Percentiles rank a stretch among this genome's conserved stretches.
Evolutionary conservation across 768 basidiomycete species (phyloP).

Genomic region (Boletellus ananas): DNA sequence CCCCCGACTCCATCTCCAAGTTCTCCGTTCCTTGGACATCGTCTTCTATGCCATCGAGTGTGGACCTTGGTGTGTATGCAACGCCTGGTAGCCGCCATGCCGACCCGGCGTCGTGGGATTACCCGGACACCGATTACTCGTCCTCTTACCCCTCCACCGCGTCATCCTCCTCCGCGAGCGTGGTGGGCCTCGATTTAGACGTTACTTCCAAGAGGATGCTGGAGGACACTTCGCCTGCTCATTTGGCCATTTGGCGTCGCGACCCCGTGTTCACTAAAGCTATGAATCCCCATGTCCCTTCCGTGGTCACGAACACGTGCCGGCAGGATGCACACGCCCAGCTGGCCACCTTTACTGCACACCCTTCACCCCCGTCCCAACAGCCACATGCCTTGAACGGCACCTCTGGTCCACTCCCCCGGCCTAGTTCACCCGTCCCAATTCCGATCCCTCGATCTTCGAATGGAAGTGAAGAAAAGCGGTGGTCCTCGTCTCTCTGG

Average conservation of each 20-base stretch:
- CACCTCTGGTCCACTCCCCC: constrained; percentile 18
- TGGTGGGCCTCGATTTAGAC: constrained; percentile 32
- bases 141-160: constrained; percentile 47
- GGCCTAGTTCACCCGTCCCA: constrained; percentile 27
- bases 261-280: constrained; percentile 24
- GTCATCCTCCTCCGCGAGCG: constrained; percentile 35
- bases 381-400: constrained; percentile 7
- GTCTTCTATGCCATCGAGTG: constrained; percentile 36
- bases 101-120: constrained; percentile 47
- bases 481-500: constrained; percentile 35
- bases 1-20: constrained; percentile 39
- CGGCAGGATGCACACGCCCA: constrained; percentile 19
- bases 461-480: constrained; percentile 30
- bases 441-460: constrained; percentile 28
- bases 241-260: constrained; percentile 33
- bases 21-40: constrained; percentile 32
- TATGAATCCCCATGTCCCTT: constrained; percentile 24
- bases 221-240: constrained; percentile 29
- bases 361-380: constrained; percentile 12
- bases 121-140: constrained; percentile 43
- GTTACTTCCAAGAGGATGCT: constrained; percentile 29
- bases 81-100: constrained; percentile 49
- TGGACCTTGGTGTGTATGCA: constrained; percentile 36
- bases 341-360: constrained; percentile 7
- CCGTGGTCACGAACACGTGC: constrained; percentile 27